Evolutionary conservation across 495 filamentous ascomycete species (phyloP), one percentile per base, ranked within the genome.

Genomic region (Aspergillus saccharolyticus): DNA sequence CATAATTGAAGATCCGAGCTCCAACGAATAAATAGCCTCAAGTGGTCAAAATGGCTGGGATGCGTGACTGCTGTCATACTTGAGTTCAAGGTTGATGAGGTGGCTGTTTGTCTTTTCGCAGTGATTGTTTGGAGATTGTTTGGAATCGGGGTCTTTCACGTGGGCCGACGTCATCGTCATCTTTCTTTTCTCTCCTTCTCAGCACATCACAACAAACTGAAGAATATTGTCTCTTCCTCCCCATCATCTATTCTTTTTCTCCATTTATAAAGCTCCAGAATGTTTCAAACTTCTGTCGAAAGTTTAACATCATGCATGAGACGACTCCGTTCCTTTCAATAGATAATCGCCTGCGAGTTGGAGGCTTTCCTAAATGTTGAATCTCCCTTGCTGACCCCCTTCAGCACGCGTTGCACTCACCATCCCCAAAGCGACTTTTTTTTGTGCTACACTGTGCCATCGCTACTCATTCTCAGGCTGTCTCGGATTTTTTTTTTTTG

Each of bases 371-470:
- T 58, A 44, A 46, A 52, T 55, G 51, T 24, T 43, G 24, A 30
- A 24, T 28, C 57, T 56, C 65, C 59, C 62, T 64, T 64, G 57
- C 62, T 63, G 59, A 60, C 44, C 44, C n/a, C 50, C 8, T 55
- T 43, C 30, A 39, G 44, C 30, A 9, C 21, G 52, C 42, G 45
- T 25, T 42, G 33, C 14, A n/a, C 19, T 42, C 17, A 39, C 20
- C 22, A 12, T 22, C 24, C 4, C 22, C 47, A 46, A 19, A 20
- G 22, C 25, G 9, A 28, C 3, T 28, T 28, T 7, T 53, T 21
- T 30, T 28, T 42, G 50, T 46, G 33, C 33, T 12, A 39, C 33
- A 39, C 10, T 12, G 33, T 48, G 8, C 20, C 22, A 54, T 18
- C 30, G n/a, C 25, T 17, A 48, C 28, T 44, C 20, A 21, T 14